Percentiles rank a stretch among this genome's conserved stretches.
These are phyloP conservation scores for Daedalea quercina DNA, from an alignment of 768 basidiomycete species.

Conservation along the genomic window DNA sequence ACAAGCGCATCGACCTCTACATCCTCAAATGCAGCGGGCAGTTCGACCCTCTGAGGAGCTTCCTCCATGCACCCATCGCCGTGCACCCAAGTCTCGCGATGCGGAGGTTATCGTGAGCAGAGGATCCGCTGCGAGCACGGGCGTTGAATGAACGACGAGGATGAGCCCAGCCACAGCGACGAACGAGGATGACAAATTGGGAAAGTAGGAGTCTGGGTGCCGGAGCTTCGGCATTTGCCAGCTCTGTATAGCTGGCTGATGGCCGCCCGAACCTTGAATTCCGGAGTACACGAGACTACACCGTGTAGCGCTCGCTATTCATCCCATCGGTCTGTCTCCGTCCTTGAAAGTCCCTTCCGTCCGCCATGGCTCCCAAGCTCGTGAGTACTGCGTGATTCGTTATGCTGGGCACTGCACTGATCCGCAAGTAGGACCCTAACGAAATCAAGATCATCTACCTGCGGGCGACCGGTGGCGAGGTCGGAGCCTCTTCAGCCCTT, in stretches of 20 bases:
- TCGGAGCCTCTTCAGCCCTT: slow-evolving; percentile 96
- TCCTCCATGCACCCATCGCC: slow-evolving; percentile 89
- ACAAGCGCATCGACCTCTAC: slow-evolving; percentile 79
- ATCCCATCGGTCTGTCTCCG: slow-evolving; percentile 12
- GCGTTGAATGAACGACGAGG: not conserved
- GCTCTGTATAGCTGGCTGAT: slow-evolving; percentile 50
- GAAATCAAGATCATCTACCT: slow-evolving; percentile 99
- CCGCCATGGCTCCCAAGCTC: slow-evolving; percentile 73
- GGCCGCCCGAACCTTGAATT: slow-evolving; percentile 51
- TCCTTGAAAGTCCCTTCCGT: slow-evolving; percentile 25
- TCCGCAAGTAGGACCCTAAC: slow-evolving; percentile 73
- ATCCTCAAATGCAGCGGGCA: slow-evolving; percentile 82
- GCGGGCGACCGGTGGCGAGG: slow-evolving; percentile 97
- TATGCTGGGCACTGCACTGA: not conserved
- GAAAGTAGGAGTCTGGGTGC: slow-evolving; percentile 1
- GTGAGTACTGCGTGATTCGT: slow-evolving; percentile 32
- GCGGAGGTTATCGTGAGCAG: not conserved
- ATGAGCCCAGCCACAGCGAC: not conserved
- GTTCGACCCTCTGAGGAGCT: slow-evolving; percentile 66
- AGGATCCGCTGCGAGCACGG: not conserved
- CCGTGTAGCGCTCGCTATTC: slow-evolving; percentile 11
- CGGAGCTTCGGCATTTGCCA: slow-evolving; percentile 13
- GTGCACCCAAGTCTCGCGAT: slow-evolving; percentile 17
- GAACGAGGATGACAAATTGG: not conserved
- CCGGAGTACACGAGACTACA: slow-evolving; percentile 15